Evolutionary conservation across 208 protist genomes (phyloP).

Genomic region (Trypanosoma melophagium): DNA sequence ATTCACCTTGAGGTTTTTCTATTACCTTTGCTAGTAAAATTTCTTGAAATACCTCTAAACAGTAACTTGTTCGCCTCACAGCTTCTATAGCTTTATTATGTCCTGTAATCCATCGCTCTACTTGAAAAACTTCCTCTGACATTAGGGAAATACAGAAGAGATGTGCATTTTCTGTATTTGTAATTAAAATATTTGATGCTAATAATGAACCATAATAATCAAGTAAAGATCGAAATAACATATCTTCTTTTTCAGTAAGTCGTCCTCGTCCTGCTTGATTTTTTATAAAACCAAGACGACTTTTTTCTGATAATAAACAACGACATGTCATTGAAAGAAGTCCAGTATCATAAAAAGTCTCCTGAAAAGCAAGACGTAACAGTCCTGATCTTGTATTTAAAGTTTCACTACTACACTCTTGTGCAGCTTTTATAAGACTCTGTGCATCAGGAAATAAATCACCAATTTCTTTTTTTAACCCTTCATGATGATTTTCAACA

Average conservation of each 20-base stretch:
- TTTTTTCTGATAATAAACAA: conserved; percentile 65
- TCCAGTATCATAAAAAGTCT: conserved; percentile 36
- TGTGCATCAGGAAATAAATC: conserved; percentile 28
- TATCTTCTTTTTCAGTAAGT: conserved; percentile 43
- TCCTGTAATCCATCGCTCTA: conserved; percentile 47
- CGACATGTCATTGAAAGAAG: conserved; percentile 63
- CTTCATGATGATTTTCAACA: conserved; percentile 23
- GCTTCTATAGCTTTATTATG: conserved; percentile 30
- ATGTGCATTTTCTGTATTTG: conserved; percentile 32
- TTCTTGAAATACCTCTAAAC: conserved; percentile 83
- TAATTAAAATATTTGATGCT: conserved; percentile 42
- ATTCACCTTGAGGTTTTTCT: conserved; percentile 28
- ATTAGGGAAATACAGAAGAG: conserved; percentile 72
- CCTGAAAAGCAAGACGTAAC: conserved; percentile 40
- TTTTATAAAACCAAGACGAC: conserved; percentile 57
- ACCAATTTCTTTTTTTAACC: conserved; percentile 32
- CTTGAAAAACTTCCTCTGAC: conserved; percentile 61
- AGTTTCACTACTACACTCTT: conserved; percentile 11
- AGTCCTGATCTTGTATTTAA: conserved; percentile 27
- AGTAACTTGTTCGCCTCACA: conserved; percentile 56
- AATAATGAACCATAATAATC: conserved; percentile 66
- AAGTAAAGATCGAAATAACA: conserved; percentile 57
- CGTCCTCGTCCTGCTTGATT: conserved; percentile 35
- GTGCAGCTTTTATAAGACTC: conserved; percentile 31
- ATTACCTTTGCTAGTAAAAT: conserved; percentile 51